Base-by-base conservation (phyloP, 495 filamentous ascomycete species). In the Hyaloscypha bicolor region DNA sequence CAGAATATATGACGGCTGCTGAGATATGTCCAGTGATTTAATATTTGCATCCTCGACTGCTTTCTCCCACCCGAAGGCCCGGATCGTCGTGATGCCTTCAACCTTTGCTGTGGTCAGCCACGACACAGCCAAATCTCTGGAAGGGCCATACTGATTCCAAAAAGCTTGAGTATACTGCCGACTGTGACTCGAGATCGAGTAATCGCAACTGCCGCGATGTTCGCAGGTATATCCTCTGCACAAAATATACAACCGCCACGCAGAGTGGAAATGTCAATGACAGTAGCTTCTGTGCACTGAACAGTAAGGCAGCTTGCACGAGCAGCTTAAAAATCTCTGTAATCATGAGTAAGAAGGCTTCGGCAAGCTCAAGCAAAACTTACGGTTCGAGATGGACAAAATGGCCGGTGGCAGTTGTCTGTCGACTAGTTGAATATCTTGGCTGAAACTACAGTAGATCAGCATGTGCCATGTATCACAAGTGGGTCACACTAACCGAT, bases 171-270 rank as follows among this genome's bases (percentile, higher is more conserved):
- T 9, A 8, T 9, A 59, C 56, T 35, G 5, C 21, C 6, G 56
- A 9, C 55, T 72, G 78, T 19, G 82, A 79, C 73, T 89, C 86
- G 8, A 88, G 76, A 25, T 88, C 86, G 21, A 89, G 73, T 56
- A 85, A 78, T 45, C 87, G 81, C 14, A 89, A 70, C 68, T 87
- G 86, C 6, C 85, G 80, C 1, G 85, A 88, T 6, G 86, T 89
- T 21, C 82, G 81, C 37, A 89, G 78, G 66, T 89, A 89, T 45
- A 82, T 78, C 62, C 84, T 85, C 70, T 89, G 85, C 12, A 89
- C 78, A 19, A 80, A 60, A 68, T 83, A 88, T 12, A 87, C 0
- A 59, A 59, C 30, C 8, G 25, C 9, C 8, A 59, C 14, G 8
- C 6, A n/a, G 4, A 59, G 25, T 8, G 56, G 56, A 1, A 31